Percentiles rank a stretch among this genome's conserved stretches.
These are phyloP conservation scores for Podaxis sp. DNA, from an alignment of 768 basidiomycete genomes.

Conservation along the genomic window DNA sequence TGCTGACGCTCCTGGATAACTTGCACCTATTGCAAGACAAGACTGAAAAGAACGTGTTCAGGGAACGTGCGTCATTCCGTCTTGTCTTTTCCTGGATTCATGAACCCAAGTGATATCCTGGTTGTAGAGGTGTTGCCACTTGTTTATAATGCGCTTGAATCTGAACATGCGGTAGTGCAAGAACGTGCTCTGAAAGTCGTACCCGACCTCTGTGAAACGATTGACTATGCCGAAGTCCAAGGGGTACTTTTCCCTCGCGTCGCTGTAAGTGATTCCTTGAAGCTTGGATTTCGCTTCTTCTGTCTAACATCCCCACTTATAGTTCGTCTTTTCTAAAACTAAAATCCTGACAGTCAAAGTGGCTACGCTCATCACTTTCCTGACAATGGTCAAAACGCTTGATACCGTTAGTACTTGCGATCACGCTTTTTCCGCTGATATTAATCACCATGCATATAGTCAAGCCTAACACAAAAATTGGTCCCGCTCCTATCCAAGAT, in stretches of 20 bases:
- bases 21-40: constrained; percentile 85
- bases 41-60: constrained; percentile 81
- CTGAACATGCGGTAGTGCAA: constrained; percentile 90
- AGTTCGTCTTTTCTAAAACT: constrained; percentile 95
- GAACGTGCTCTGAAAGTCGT: constrained; percentile 85
- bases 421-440: background rate
- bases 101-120: background rate
- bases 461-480: constrained; percentile 90
- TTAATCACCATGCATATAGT: constrained; percentile 34
- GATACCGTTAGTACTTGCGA: constrained; percentile 60
- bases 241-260: constrained; percentile 88
- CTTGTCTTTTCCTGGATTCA: background rate
- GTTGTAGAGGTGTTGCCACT: constrained; percentile 87
- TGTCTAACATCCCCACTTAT: constrained; percentile 5
- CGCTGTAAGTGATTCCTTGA: constrained; percentile 52
- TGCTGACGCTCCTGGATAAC: constrained; percentile 92
- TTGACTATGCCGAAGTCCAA: constrained; percentile 95
- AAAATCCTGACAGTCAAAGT: constrained; percentile 90
- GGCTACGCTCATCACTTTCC: constrained; percentile 78
- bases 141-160: constrained; percentile 94
- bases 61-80: constrained; percentile 69
- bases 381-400: constrained; percentile 85
- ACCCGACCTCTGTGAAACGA: constrained; percentile 86
- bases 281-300: background rate
- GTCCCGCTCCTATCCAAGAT: constrained; percentile 94